Evolutionary conservation across 306 rosid genomes (phyloP).

Genomic region (Alnus rubra): DNA sequence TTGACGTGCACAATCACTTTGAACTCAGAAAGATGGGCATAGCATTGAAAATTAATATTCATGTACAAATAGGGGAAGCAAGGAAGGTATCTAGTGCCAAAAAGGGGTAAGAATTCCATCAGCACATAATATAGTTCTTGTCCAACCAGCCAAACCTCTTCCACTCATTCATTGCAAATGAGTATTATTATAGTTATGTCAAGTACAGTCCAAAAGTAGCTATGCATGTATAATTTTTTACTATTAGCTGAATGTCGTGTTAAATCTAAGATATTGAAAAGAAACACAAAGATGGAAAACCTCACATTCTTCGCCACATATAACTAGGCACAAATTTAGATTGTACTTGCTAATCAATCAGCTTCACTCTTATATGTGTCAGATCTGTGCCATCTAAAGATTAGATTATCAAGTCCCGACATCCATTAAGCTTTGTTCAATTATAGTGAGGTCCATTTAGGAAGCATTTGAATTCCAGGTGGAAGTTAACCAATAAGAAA

Average conservation of each 20-base stretch:
- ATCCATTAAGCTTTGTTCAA: neutral
- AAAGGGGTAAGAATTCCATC: too few relatives aligned
- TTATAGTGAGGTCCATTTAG: neutral
- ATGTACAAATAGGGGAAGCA: too few relatives aligned
- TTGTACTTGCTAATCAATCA: neutral
- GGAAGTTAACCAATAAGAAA: neutral
- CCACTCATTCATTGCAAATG: neutral
- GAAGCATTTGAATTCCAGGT: neutral
- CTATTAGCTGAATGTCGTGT: neutral
- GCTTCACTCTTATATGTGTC: neutral
- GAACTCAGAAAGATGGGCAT: too few relatives aligned
- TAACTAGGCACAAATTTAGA: neutral
- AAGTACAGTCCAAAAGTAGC: too few relatives aligned
- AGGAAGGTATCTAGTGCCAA: too few relatives aligned
- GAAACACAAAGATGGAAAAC: neutral
- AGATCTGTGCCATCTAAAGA: neutral
- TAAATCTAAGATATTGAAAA: neutral
- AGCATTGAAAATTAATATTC: too few relatives aligned
- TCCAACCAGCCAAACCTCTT: neutral
- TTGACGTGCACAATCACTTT: too few relatives aligned
- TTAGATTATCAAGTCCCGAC: neutral
- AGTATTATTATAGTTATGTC: neutral
- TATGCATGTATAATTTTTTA: too few relatives aligned
- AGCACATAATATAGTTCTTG: neutral
- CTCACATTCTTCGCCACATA: neutral